Conservation (phyloP, 306 rosid species). For the Citrullus mucosospermus region DNA sequence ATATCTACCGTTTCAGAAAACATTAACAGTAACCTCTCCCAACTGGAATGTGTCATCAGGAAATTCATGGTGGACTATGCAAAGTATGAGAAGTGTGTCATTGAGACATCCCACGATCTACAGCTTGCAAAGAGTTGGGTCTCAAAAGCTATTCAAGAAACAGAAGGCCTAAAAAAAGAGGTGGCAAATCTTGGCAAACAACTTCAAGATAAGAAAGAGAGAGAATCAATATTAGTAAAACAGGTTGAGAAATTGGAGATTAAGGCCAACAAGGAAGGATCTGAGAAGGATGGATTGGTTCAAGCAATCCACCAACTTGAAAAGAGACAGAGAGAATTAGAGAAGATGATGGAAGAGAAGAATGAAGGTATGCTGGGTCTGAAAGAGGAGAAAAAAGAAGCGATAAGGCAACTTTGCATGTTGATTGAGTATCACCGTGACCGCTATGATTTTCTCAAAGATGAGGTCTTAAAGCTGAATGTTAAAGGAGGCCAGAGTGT, state of each 20-base stretch:
- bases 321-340: slow-evolving; percentile 48
- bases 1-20: slow-evolving; percentile 24
- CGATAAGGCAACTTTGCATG: slow-evolving; percentile 82
- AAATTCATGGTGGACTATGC: slow-evolving; percentile 27
- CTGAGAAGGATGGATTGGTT: slow-evolving; percentile 46
- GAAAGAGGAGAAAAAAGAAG: slow-evolving; percentile 92
- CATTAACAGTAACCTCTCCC: slow-evolving; percentile 21
- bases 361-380: slow-evolving; percentile 41
- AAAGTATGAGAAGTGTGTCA: slow-evolving; percentile 24
- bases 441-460: slow-evolving; percentile 64
- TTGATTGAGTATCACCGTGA: slow-evolving; percentile 85
- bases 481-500: slow-evolving; percentile 46
- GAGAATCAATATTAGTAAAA: slow-evolving; percentile 25
- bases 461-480: slow-evolving; percentile 36
- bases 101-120: slow-evolving; percentile 38
- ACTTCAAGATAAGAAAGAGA: slow-evolving; percentile 28
- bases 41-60: slow-evolving; percentile 33
- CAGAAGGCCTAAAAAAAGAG: slow-evolving; percentile 31
- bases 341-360: slow-evolving; percentile 61
- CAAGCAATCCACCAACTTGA: slow-evolving; percentile 36
- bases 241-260: slow-evolving; percentile 36
- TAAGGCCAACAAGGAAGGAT: slow-evolving; percentile 42
- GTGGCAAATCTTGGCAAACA: slow-evolving; percentile 23
- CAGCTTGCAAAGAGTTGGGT: slow-evolving; percentile 39
- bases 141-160: slow-evolving; percentile 27